These are phyloP conservation scores for Amniculicola lignicola DNA, from an alignment of 495 filamentous ascomycete genomes.

Conservation along the genomic window DNA sequence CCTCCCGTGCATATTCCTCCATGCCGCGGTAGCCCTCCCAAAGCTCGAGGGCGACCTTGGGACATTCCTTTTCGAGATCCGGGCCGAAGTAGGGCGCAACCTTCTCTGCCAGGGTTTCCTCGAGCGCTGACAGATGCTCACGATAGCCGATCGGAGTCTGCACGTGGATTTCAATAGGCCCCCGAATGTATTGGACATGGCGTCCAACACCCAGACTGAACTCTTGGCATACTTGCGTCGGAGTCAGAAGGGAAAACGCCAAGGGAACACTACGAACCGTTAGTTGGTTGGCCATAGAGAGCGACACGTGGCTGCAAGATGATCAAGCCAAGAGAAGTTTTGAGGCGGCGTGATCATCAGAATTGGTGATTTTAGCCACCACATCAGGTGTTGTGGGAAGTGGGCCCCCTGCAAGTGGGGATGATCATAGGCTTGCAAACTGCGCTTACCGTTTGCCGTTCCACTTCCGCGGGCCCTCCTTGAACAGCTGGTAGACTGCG, in stretches of 20 bases:
- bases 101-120: slow-evolving; percentile 58
- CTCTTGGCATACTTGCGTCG: slow-evolving; percentile 71
- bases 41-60: slow-evolving; percentile 67
- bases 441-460: slow-evolving; percentile 65
- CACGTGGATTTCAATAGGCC: slow-evolving; percentile 78
- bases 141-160: slow-evolving; percentile 85
- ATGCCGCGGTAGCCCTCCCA: slow-evolving; percentile 91
- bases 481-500: slow-evolving; percentile 92
- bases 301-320: slow-evolving; percentile 7
- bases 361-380: slow-evolving; percentile 7
- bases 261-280: slow-evolving; percentile 67
- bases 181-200: slow-evolving; percentile 70
- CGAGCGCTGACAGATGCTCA: slow-evolving; percentile 74
- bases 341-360: not conserved
- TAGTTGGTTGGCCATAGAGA: not conserved
- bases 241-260: slow-evolving; percentile 86
- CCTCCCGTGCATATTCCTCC: slow-evolving; percentile 93
- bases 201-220: slow-evolving; percentile 77
- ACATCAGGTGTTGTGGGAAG: not conserved
- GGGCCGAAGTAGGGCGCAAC: slow-evolving; percentile 70
- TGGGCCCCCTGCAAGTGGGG: slow-evolving; percentile 6
- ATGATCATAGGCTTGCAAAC: slow-evolving; percentile 4
- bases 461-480: slow-evolving; percentile 87
- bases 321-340: slow-evolving; percentile 7
- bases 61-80: slow-evolving; percentile 57